phyloP scores from a whole-genome alignment of 306 rosid genomes.

The Citrullus mucosospermus region DNA sequence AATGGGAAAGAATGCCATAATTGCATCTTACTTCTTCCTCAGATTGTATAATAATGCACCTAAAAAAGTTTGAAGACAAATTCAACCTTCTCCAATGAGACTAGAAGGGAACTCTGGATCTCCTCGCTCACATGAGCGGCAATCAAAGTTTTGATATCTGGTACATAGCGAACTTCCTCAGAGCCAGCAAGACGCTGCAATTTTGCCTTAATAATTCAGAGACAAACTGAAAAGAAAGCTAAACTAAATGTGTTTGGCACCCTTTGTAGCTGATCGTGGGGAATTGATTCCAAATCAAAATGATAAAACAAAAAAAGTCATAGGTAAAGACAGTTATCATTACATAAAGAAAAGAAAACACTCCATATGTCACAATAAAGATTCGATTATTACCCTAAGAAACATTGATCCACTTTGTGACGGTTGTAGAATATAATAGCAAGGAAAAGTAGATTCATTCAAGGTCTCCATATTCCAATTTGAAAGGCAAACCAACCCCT shows the following conservation, averaged over 20 bases:
- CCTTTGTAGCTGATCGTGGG: background rate
- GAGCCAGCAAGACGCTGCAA: constrained; percentile 69
- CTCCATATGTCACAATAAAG: background rate
- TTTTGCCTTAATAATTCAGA: constrained; percentile 15
- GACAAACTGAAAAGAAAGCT: constrained; percentile 7
- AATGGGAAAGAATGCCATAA: background rate
- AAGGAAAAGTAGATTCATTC: constrained; percentile 42
- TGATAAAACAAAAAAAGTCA: background rate
- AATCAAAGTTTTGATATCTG: constrained; percentile 23
- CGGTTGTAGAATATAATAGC: constrained; percentile 61
- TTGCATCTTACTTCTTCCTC: background rate
- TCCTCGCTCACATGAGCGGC: constrained; percentile 31
- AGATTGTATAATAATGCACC: background rate
- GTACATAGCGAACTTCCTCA: constrained; percentile 47
- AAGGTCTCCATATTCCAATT: constrained; percentile 37
- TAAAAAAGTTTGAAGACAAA: background rate
- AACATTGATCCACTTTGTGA: constrained; percentile 61
- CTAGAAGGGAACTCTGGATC: constrained; percentile 42
- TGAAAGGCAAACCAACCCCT: constrained; percentile 22
- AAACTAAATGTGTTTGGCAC: constrained; percentile 9
- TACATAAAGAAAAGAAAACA: background rate
- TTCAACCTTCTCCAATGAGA: constrained; percentile 42
- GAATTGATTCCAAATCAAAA: constrained; percentile 7
- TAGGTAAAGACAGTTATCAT: background rate
- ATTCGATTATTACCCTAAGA: constrained; percentile 38